These are phyloP conservation scores for Geoglossum cookeanum DNA, from an alignment of 2,329 filamentous ascomycete species.

Conservation along the genomic window DNA sequence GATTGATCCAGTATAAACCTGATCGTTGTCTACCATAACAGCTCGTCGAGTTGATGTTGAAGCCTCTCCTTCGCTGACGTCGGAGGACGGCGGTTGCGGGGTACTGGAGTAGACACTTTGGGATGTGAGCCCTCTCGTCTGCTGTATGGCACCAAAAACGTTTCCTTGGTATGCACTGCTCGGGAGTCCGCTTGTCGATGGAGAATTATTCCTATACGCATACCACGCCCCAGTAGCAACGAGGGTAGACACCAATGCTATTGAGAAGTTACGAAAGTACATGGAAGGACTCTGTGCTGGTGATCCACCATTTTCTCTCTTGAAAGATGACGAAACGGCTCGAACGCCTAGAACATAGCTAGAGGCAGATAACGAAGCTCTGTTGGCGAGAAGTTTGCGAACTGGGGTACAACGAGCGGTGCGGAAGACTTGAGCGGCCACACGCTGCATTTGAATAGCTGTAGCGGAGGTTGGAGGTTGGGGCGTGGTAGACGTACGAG, in stretches of 20 bases:
- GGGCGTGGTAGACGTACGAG: background rate
- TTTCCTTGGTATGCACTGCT: background rate
- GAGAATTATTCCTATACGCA: constrained; percentile 33
- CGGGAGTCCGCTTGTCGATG: background rate
- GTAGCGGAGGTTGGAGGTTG: background rate
- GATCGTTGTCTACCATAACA: constrained; percentile 73
- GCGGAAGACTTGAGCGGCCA: constrained; percentile 26
- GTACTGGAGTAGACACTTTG: constrained; percentile 8
- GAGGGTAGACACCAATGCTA: constrained; percentile 48
- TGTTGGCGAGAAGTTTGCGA: constrained; percentile 23
- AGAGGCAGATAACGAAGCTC: constrained; percentile 16
- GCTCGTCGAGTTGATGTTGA: constrained; percentile 43
- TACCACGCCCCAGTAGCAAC: constrained; percentile 61
- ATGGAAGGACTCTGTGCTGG: constrained; percentile 42
- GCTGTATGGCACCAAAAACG: background rate
- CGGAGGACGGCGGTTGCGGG: constrained; percentile 10
- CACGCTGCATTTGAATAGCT: constrained; percentile 25
- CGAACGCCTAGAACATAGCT: constrained; percentile 24
- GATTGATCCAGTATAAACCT: constrained; percentile 74
- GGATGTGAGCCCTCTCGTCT: constrained; percentile 7
- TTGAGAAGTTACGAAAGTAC: constrained; percentile 50
- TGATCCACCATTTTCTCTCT: constrained; percentile 18
- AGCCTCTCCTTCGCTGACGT: constrained; percentile 18
- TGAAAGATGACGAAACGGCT: constrained; percentile 21
- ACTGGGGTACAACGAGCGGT: constrained; percentile 26